Percentiles rank a stretch among this genome's conserved stretches.
Evolutionary conservation across 441 rosid genomes (phyloP).

Genomic region (Breynia disticha): DNA sequence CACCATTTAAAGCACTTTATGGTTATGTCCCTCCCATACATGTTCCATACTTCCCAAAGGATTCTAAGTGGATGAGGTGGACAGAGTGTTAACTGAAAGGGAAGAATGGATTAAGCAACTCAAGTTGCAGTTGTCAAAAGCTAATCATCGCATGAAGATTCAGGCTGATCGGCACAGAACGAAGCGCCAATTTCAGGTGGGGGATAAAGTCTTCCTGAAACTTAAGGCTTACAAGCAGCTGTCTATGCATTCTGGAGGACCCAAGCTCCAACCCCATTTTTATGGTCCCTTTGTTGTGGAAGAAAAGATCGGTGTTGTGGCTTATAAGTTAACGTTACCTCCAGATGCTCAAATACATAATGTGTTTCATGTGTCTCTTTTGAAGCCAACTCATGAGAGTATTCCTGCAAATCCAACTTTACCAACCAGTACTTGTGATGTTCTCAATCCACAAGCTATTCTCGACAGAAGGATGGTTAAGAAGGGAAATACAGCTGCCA

Average conservation of each 20-base stretch:
- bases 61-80: background rate
- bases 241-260: too few species aligned
- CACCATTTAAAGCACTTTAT: background rate
- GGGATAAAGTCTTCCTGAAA: background rate
- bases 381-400: background rate
- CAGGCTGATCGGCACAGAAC: background rate
- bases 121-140: background rate
- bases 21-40: background rate
- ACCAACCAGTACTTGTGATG: too few species aligned
- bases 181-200: background rate
- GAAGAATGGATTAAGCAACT: background rate
- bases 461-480: background rate
- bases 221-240: background rate
- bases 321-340: background rate
- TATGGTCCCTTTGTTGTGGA: background rate
- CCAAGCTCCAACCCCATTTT: too few species aligned
- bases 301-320: background rate
- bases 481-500: too few species aligned
- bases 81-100: background rate
- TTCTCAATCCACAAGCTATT: background rate
- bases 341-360: background rate
- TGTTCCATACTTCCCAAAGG: background rate
- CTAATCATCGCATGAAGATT: background rate
- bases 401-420: too few species aligned
- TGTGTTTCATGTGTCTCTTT: background rate